Conservation (phyloP, 805 yeast species). For the Metschnikowia santaceciliae region DNA sequence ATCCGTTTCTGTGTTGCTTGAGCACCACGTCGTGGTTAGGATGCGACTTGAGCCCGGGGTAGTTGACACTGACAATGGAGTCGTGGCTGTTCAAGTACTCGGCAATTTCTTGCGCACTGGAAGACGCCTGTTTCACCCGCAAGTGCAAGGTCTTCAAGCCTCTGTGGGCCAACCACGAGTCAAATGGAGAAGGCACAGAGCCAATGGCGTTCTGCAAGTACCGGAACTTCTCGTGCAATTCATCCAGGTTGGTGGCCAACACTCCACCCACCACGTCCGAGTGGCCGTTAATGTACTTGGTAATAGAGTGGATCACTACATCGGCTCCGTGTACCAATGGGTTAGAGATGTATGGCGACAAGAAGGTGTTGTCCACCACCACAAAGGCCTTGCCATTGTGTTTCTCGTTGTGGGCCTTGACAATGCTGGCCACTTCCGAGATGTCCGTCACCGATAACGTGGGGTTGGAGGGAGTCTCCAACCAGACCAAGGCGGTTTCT, state of each 20-base stretch:
- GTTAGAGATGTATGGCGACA: conserved; percentile 82
- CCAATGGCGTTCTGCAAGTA: conserved; percentile 87
- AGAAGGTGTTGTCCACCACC: conserved; percentile 85
- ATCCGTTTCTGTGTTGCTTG: conserved; percentile 75
- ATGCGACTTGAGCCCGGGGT: conserved; percentile 76
- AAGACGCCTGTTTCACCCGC: conserved; percentile 67
- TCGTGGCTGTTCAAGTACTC: conserved; percentile 51
- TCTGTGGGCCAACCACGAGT: conserved; percentile 89
- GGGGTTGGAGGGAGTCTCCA: conserved; percentile 88
- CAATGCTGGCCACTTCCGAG: conserved; percentile 51
- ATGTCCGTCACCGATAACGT: conserved; percentile 79
- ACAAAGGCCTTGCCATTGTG: conserved; percentile 52
- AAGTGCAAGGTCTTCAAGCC: conserved; percentile 84
- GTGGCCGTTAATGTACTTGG: conserved; percentile 90
- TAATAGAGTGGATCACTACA: conserved; percentile 82
- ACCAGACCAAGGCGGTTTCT: conserved; percentile 77
- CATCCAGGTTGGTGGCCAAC: conserved; percentile 63
- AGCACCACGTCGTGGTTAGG: conserved; percentile 58
- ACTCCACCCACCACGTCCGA: conserved; percentile 89
- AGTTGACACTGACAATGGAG: conserved; percentile 64
- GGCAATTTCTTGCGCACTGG: conserved; percentile 65
- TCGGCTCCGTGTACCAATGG: conserved; percentile 84
- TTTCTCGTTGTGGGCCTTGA: conserved; percentile 41
- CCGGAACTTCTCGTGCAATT: conserved; percentile 57
- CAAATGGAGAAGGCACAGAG: conserved; percentile 86